phyloP scores from a whole-genome alignment of 352 stramenopile genomes.

The Phytophthora rubi region DNA sequence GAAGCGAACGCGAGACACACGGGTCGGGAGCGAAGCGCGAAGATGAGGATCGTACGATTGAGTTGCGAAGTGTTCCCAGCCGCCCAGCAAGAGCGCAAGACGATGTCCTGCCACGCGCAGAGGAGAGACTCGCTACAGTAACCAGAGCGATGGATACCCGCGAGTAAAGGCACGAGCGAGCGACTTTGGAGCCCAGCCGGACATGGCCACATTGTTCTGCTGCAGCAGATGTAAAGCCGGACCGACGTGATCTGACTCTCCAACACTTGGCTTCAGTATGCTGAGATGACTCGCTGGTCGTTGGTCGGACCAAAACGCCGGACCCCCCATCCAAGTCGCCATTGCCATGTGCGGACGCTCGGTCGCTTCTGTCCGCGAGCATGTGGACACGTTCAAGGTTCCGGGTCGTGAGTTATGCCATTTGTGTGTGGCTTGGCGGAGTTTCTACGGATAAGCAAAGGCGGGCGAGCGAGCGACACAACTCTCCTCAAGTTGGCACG shows the following conservation, averaged over 20 bases:
- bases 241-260: slow-evolving; percentile 25
- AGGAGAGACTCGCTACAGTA: slow-evolving; percentile 5
- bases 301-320: slow-evolving; percentile 17
- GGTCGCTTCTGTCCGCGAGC: slow-evolving; percentile 20
- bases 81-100: slow-evolving; percentile 8
- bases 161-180: slow-evolving; percentile 21
- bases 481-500: slow-evolving; percentile 20
- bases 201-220: slow-evolving; percentile 19
- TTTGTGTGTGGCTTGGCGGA: slow-evolving; percentile 14
- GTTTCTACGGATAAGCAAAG: slow-evolving; percentile 17
- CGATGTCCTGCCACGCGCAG: slow-evolving; percentile 24
- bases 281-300: slow-evolving; percentile 3
- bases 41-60: slow-evolving; percentile 30
- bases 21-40: neutral
- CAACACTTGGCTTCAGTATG: slow-evolving; percentile 22
- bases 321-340: slow-evolving; percentile 21
- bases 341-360: slow-evolving; percentile 21
- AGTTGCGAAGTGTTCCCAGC: slow-evolving; percentile 7
- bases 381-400: slow-evolving; percentile 8
- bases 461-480: neutral
- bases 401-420: slow-evolving; percentile 11
- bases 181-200: slow-evolving; percentile 12
- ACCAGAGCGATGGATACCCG: slow-evolving; percentile 1
- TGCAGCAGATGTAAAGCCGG: slow-evolving; percentile 21
- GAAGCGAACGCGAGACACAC: neutral